Base-by-base conservation (phyloP, 2,329 filamentous ascomycete species). In the Drechslerella coelobrocha region DNA sequence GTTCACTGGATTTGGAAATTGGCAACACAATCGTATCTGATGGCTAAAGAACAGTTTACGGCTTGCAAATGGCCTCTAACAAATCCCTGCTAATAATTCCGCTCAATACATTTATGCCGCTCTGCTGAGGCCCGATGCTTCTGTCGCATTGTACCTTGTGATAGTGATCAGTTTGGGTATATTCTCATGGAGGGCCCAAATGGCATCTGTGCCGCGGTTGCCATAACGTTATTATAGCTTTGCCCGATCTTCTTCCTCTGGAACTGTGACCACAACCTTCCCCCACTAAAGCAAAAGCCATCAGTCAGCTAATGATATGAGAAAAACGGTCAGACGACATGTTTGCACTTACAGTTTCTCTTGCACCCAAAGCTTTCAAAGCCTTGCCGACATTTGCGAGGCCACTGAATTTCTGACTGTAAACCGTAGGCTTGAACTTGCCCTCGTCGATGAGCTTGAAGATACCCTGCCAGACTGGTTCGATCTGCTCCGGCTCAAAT, bases 201-300 rank as follows among this genome's bases (percentile, higher is more conserved):
- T n/a, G n/a, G n/a, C n/a, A n/a, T n/a, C 29, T 31, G 29, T 6
- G 12, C 29, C 29, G 29, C 29, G 6, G 12, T 12, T 6, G 29
- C 29, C 6, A 31, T 31, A 31, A 31, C 41, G 21, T 5, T 6
- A 10, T 50, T 50, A 71, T 17, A 71, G 19, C 19, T 55, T 79
- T 78, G 62, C 76, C 76, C 39, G 85, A 73, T 83, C 81, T 5
- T 82, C 83, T 47, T 86, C 83, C 75, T 92, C 89, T 0, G 89
- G 87, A 43, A 97, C 83, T 80, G 91, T 91, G 19, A 97, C 88
- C 0, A 97, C 91, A 0, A 97, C 93, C 83, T 97, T 97, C 0
- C 93, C 93, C 93, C 93, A 97, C 0, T 71, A 31, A 27, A 12
- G 23, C 17, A 41, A 10, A 17, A 19, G 37, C 17, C 14, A 27